Conservation (phyloP, 2,329 filamentous ascomycete species). For the Aspergillus niger region DNA sequence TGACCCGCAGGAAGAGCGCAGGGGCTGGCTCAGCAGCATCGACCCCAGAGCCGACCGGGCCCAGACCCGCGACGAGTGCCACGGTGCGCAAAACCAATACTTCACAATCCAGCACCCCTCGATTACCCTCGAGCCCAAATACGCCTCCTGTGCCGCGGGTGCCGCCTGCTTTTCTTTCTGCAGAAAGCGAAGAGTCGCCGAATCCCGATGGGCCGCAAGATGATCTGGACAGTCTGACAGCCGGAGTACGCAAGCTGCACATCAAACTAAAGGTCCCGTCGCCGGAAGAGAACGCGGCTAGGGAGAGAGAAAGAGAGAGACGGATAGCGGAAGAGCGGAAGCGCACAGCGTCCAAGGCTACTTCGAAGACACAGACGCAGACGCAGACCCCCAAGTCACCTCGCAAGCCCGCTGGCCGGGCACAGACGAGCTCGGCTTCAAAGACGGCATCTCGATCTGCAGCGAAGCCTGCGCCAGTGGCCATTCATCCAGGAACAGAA, state of each 20-base stretch:
- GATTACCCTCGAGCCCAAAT: slow-evolving; percentile 39
- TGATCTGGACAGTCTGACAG: slow-evolving; percentile 54
- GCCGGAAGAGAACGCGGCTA: slow-evolving; percentile 58
- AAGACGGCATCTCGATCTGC: slow-evolving; percentile 14
- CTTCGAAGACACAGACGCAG: slow-evolving; percentile 16
- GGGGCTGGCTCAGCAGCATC: slow-evolving; percentile 12
- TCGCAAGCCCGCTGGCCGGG: slow-evolving; percentile 30
- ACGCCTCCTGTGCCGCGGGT: slow-evolving; percentile 46
- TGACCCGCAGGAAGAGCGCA: slow-evolving; percentile 33
- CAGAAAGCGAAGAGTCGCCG: neutral
- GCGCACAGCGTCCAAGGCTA: slow-evolving; percentile 29
- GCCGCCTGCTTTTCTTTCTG: slow-evolving; percentile 38
- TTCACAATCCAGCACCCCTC: slow-evolving; percentile 46
- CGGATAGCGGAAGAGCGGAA: slow-evolving; percentile 45
- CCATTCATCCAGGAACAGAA: neutral
- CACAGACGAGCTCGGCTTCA: neutral
- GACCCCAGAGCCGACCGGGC: slow-evolving; percentile 10
- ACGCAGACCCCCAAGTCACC: slow-evolving; percentile 23
- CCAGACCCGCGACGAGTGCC: slow-evolving; percentile 21
- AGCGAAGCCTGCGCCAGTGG: neutral
- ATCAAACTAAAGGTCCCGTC: slow-evolving; percentile 62
- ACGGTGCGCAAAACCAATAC: slow-evolving; percentile 64
- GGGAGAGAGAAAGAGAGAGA: slow-evolving; percentile 54
- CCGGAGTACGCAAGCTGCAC: slow-evolving; percentile 55
- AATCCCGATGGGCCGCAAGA: slow-evolving; percentile 20